phyloP scores from a whole-genome alignment of 2,329 filamentous ascomycete species.

The Geoglossum cookeanum region DNA sequence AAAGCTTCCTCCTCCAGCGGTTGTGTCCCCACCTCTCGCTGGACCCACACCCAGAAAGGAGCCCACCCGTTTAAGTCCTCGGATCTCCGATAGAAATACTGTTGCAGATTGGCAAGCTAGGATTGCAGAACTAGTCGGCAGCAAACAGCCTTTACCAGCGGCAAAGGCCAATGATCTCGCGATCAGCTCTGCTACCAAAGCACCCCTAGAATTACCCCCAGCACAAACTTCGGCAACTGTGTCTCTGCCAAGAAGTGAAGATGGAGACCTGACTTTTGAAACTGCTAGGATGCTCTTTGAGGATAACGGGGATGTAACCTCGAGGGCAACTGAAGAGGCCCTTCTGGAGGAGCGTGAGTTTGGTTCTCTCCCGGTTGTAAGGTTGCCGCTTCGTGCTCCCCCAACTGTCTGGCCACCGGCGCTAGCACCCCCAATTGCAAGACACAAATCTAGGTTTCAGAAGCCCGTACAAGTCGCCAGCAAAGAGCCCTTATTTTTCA shows the following conservation, averaged over 20 bases:
- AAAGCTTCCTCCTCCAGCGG: conserved; percentile 42
- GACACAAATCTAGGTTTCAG: background rate
- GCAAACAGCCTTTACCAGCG: conserved; percentile 38
- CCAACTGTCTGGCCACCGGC: conserved; percentile 41
- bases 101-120: conserved; percentile 47
- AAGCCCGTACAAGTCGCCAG: conserved; percentile 4
- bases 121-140: conserved; percentile 58
- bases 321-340: conserved; percentile 55
- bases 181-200: conserved; percentile 49
- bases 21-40: background rate
- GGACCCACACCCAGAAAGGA: conserved; percentile 6
- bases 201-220: conserved; percentile 38
- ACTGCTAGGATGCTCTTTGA: conserved; percentile 14
- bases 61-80: conserved; percentile 17
- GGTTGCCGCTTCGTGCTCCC: conserved; percentile 43
- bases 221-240: conserved; percentile 42
- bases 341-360: conserved; percentile 70
- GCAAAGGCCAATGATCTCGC: conserved; percentile 36
- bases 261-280: conserved; percentile 16
- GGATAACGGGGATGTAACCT: conserved; percentile 29
- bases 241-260: conserved; percentile 35
- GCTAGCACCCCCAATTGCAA: conserved; percentile 13
- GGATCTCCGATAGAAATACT: conserved; percentile 16
- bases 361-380: conserved; percentile 54
- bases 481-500: conserved; percentile 2